Base-by-base conservation (phyloP, 306 rosid genomes). In the Cercis canadensis region DNA sequence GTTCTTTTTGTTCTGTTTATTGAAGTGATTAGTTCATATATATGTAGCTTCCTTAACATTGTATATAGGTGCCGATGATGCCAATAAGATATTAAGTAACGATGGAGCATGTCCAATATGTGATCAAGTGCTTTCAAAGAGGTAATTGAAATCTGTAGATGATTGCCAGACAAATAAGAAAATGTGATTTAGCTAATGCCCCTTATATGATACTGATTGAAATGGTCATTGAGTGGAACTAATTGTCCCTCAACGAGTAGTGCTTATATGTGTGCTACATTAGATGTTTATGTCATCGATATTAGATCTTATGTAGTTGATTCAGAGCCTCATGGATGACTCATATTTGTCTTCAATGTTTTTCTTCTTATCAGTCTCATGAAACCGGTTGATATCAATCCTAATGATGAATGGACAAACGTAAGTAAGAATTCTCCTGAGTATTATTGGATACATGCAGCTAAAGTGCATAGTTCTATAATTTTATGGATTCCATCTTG, bases 101-200 rank as follows among this genome's bases (percentile, higher is more conserved):
- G 99, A 89, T 74, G 99, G 99, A 79, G 90, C 92, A 40, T 95
- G 99, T 73, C 99, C 97, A 36, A 72, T 91, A 67, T 89, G 99
- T 72, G 99, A 95, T 82, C 97, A 91, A 85, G 97, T 94, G 69
- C 98, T 94, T 78, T 94, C 98, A 34, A 94, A 94, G 88, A 91
- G 98, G 98, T 94, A 51, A 74, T 17, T 64, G 34, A 53, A 34
- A 69, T 78, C 29, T 82, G 66, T 46, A 64, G 65, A 56, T 82
- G 52, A 56, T 65, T 34, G 21, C 50, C 50, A 37, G 56, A 14
- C 56, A 57, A 52, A 53, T 19, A 54, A 62, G 62, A 46, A 75
- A 45, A 53, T 6, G 13, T 49, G 62, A 54, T 63, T 64, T 56
- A 5, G 19, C 43, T 46, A 41, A 44, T 57, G 65, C 40, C 7